A percentile compares a stretch with the other conserved stretches of the same genome.
Conservation (phyloP, 106 monocot species). For the Dactylorhiza incarnata region DNA sequence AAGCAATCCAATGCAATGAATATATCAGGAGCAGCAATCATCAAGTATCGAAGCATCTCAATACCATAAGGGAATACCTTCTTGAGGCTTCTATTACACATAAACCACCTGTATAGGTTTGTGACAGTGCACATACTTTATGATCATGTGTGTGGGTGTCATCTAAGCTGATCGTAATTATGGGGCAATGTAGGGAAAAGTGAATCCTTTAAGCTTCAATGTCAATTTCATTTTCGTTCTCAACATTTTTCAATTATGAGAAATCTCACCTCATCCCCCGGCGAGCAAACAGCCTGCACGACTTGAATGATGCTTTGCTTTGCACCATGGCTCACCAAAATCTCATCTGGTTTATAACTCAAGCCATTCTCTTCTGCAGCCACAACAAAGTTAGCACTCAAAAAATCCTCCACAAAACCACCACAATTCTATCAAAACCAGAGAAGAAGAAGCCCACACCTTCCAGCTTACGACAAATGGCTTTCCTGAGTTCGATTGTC, state of each 20-base stretch:
- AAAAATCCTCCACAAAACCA: background rate
- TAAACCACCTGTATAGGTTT: constrained; percentile 67
- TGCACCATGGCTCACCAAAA: constrained; percentile 91
- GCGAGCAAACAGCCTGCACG: no score
- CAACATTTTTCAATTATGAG: no score
- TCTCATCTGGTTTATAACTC: constrained; percentile 73
- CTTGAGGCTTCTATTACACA: constrained; percentile 24
- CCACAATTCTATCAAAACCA: background rate
- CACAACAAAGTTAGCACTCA: background rate
- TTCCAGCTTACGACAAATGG: constrained; percentile 73
- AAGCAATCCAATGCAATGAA: constrained; percentile 88
- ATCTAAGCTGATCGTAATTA: no score
- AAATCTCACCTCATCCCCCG: constrained; percentile 62
- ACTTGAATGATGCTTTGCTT: constrained; percentile 78
- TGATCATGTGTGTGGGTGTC: no score
- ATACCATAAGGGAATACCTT: no score
- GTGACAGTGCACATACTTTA: constrained; percentile 31
- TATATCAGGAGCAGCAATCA: constrained; percentile 74
- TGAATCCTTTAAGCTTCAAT: no score
- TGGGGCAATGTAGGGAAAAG: no score
- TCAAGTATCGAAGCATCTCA: constrained; percentile 70
- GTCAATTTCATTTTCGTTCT: no score
- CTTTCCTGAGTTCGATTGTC: constrained; percentile 73
- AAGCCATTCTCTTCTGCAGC: constrained; percentile 87
- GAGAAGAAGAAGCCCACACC: constrained; percentile 29